Percentiles rank a stretch among this genome's conserved stretches.
These are phyloP conservation scores for Microcos paniculata DNA, from an alignment of 345 rosid genomes.

Conservation along the genomic window DNA sequence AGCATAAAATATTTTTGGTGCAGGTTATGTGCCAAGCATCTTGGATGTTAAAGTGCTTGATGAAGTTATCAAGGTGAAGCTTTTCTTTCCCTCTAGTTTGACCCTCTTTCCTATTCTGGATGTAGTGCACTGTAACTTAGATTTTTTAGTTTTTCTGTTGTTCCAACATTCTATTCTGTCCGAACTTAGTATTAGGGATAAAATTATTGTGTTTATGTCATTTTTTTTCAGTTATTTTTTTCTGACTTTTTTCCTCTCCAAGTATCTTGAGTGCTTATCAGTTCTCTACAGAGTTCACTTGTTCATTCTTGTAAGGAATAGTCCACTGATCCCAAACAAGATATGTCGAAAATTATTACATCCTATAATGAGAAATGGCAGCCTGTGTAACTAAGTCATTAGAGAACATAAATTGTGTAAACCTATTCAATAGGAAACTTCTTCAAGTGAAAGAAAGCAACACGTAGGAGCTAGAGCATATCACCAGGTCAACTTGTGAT, in stretches of 20 bases:
- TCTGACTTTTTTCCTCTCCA: too few relatives aligned
- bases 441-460: neutral
- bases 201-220: neutral
- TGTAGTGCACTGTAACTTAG: neutral
- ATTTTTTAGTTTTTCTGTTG: neutral
- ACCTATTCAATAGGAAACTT: neutral
- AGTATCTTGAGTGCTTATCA: too few relatives aligned
- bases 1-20: slow-evolving; percentile 16
- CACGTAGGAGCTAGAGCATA: neutral
- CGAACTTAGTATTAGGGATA: neutral
- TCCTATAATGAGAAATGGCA: too few relatives aligned
- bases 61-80: slow-evolving; percentile 74
- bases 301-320: too few relatives aligned
- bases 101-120: neutral
- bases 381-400: too few relatives aligned
- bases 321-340: too few relatives aligned
- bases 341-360: too few relatives aligned
- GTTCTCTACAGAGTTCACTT: too few relatives aligned
- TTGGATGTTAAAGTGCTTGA: slow-evolving; percentile 83
- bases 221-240: too few relatives aligned
- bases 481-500: neutral
- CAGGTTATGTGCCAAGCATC: slow-evolving; percentile 81
- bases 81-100: neutral
- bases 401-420: too few relatives aligned
- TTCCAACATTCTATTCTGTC: neutral